Evolutionary conservation across 148 eudicot species (phyloP), one percentile per base, ranked within the genome.

Genomic region (Simmondsia chinensis): DNA sequence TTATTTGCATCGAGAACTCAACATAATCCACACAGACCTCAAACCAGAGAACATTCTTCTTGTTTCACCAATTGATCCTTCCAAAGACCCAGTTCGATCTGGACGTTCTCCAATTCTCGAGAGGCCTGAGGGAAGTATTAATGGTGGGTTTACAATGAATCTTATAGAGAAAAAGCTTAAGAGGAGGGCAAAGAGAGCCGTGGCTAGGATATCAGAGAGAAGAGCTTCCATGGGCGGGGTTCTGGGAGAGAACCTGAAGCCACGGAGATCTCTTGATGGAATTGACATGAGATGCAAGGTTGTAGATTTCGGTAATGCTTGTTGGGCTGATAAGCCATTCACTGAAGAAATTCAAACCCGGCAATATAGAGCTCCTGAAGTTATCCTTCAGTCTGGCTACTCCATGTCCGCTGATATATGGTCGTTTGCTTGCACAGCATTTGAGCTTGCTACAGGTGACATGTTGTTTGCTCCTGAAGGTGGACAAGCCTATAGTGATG

Each of bases 381-480:
- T 91, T 63, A 59, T 91, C 50, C 70, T 91, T 15, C 73, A 66
- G 11, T 70, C 94, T 27, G 89, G 94, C 15, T 85, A 91, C 61
- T 60, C 80, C 7, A 73, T 55, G 42, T 65, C 95, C 43, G 80
- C 75, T 47, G 97, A 91, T 68, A 76, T 91, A 83, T 91, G 97
- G 97, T 91, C 97, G 38, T 91, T 91, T 68, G 97, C 83, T 49
- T 91, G 97, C 61, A 91, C 64, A 1, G 88, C 97, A 8, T 91
- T 91, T 56, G 97, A 91, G 77, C 95, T 91, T 65, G 97, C 97
- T 56, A 85, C 95, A 2, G 97, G 97, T 13, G 97, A 91, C 55
- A 91, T 85, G 89, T 58, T 91, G 76, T 91, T 91, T 65, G 65
- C 94, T 48, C 97, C 97, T 39, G 79, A 76, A 38, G 61, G 54